Percentiles rank a stretch among this genome's conserved stretches.
These are phyloP conservation scores for Petunia axillaris DNA, from an alignment of 257 asterid species.

Conservation along the genomic window DNA sequence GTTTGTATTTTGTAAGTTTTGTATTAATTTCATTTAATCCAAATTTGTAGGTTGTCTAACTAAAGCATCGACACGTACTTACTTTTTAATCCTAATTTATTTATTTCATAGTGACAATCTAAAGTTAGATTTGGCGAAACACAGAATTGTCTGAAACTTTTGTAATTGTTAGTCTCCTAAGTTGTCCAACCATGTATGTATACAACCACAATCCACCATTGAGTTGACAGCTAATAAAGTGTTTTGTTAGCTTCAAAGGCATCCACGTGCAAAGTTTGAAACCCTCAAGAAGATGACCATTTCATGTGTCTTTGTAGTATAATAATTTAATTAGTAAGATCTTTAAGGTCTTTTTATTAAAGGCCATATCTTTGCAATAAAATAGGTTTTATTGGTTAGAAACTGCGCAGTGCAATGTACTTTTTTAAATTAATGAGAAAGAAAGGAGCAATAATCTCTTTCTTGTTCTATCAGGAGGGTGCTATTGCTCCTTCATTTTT, in stretches of 20 bases:
- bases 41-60: neutral
- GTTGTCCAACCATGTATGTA: neutral
- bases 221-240: conserved; percentile 8
- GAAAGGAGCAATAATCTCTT: no score
- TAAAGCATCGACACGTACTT: neutral
- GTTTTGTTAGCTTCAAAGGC: conserved; percentile 6
- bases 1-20: neutral
- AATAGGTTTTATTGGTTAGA: neutral
- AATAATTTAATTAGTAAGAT: neutral
- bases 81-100: neutral
- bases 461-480: no score
- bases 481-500: no score
- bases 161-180: neutral
- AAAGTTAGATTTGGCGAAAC: neutral
- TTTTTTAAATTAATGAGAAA: no score
- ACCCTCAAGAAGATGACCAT: neutral
- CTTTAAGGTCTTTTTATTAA: neutral
- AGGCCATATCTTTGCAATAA: neutral
- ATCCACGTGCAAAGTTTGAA: neutral
- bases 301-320: neutral
- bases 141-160: neutral
- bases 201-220: neutral
- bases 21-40: neutral
- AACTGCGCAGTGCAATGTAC: neutral
- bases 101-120: neutral